Evolutionary conservation across 306 rosid genomes (phyloP), one percentile per base, ranked within the genome.

Genomic region (Quercus wislizeni): DNA sequence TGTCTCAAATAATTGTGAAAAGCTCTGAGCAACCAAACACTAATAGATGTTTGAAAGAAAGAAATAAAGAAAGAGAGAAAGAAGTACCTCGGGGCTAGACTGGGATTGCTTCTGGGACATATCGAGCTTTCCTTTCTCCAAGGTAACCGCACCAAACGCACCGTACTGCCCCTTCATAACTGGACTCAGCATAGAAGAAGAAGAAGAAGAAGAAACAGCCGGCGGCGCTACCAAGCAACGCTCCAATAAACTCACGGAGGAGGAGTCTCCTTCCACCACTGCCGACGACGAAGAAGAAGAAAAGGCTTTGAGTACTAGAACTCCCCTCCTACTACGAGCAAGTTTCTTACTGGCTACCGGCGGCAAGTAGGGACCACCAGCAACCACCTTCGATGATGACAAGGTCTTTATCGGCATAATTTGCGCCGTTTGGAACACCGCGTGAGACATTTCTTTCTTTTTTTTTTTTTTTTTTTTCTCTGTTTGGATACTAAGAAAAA

Each of bases 81-180:
- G 30, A 28, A 28, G 51, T 65, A 88, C 99, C 98, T 95, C 92
- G 18, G 97, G 97, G 73, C 93, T 79, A 69, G 96, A 86, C 86
- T 9, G 65, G 33, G 92, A 80, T 76, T 92, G 92, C 89, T 91
- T 87, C 87, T 92, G 96, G 8, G 94, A 2, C 41, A 82, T 9
- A 82, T 95, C 96, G 27, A 95, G 91, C 86, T 95, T 95, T 1
- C 92, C 83, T 28, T 28, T 28, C 30, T 28, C 30, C 30, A 28
- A 28, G 30, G 30, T 28, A 28, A 28, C 30, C 30, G 30, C 30
- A 28, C 30, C 30, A 28, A 28, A 28, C 0, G 3, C 30, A 28
- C 30, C 3, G 30, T 28, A 28, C 30, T 28, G 30, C 30, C 30
- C 30, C 0, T 28, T 28, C 30, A 28, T 28, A 28, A 28, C 30